phyloP scores from a whole-genome alignment of 2,329 filamentous ascomycete genomes.

The Clonostachys rhizophaga region DNA sequence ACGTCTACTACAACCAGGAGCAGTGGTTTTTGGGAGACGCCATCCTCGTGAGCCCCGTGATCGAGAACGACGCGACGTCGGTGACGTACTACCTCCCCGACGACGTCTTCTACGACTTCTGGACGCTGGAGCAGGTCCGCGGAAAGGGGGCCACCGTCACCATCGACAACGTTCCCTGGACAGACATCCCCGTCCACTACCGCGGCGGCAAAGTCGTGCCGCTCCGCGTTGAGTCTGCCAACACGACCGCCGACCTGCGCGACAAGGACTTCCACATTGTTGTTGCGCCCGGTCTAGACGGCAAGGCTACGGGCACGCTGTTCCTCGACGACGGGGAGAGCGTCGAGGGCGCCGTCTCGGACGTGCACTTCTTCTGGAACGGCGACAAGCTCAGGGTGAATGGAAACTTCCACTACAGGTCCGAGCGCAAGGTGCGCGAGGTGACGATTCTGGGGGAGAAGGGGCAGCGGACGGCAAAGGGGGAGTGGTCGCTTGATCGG shows the following conservation, averaged over 20 bases:
- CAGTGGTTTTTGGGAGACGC: conserved; percentile 40
- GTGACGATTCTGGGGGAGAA: background rate
- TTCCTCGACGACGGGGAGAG: conserved; percentile 66
- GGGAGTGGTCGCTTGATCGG: background rate
- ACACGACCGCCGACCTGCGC: conserved; percentile 57
- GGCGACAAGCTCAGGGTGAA: background rate
- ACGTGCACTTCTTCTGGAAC: conserved; percentile 1
- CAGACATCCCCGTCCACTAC: conserved; percentile 57
- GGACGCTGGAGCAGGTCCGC: conserved; percentile 25
- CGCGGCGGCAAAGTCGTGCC: conserved; percentile 58
- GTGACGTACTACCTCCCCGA: conserved; percentile 38
- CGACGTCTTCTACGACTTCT: conserved; percentile 39
- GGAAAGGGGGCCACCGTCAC: conserved; percentile 2
- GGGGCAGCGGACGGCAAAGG: background rate
- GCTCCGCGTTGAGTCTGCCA: conserved; percentile 43
- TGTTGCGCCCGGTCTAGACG: conserved; percentile 56
- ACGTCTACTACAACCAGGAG: conserved; percentile 31
- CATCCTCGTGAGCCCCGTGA: conserved; percentile 37
- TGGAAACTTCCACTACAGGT: conserved; percentile 1
- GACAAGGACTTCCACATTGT: conserved; percentile 63
- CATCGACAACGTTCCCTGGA: conserved; percentile 28
- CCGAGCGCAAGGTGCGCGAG: background rate
- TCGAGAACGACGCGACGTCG: conserved; percentile 28
- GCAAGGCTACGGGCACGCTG: conserved; percentile 57
- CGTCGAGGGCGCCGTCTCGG: conserved; percentile 1